These are phyloP conservation scores for Verticillium klebahnii DNA, from an alignment of 2,329 filamentous ascomycete species.

Conservation along the genomic window DNA sequence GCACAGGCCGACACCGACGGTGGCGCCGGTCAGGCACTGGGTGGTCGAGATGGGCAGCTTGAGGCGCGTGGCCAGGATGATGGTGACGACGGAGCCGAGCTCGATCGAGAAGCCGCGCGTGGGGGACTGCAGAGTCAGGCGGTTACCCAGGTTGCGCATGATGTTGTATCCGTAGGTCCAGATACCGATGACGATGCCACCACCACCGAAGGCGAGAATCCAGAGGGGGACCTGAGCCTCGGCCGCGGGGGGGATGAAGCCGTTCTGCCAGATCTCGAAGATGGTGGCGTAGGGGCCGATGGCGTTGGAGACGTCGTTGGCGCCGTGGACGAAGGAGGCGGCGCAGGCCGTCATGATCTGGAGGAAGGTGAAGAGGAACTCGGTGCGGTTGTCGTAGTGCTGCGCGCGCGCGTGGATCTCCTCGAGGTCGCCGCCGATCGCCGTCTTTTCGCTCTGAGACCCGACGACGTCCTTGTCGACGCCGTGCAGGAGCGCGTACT, in stretches of 20 bases:
- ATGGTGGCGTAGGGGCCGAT: conserved; percentile 60
- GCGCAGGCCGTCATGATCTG: conserved; percentile 57
- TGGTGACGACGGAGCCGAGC: conserved; percentile 23
- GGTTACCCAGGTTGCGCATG: conserved; percentile 59
- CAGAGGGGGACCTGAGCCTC: conserved; percentile 52
- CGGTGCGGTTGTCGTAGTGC: conserved; percentile 58
- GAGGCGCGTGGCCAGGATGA: conserved; percentile 6
- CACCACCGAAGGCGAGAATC: conserved; percentile 52
- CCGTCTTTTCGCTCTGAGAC: conserved; percentile 28
- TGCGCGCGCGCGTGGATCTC: conserved; percentile 51
- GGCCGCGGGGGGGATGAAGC: conserved; percentile 32
- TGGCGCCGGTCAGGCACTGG: conserved; percentile 53
- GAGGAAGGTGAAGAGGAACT: conserved; percentile 56
- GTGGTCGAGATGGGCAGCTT: conserved; percentile 35
- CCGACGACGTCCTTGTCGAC: conserved; percentile 36
- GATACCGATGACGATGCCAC: conserved; percentile 48
- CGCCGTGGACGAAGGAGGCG: conserved; percentile 60
- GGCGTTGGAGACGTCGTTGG: conserved; percentile 61
- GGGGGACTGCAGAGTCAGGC: conserved; percentile 58
- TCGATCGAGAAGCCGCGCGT: conserved; percentile 57
- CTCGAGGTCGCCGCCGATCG: conserved; percentile 48
- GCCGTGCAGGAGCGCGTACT: conserved; percentile 42
- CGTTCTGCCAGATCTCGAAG: conserved; percentile 50
- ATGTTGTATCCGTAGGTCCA: conserved; percentile 62
- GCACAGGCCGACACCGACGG: conserved; percentile 52